Evolutionary conservation across 2,329 filamentous ascomycete genomes (phyloP).

Genomic region (Sphaerulina vaccinii): DNA sequence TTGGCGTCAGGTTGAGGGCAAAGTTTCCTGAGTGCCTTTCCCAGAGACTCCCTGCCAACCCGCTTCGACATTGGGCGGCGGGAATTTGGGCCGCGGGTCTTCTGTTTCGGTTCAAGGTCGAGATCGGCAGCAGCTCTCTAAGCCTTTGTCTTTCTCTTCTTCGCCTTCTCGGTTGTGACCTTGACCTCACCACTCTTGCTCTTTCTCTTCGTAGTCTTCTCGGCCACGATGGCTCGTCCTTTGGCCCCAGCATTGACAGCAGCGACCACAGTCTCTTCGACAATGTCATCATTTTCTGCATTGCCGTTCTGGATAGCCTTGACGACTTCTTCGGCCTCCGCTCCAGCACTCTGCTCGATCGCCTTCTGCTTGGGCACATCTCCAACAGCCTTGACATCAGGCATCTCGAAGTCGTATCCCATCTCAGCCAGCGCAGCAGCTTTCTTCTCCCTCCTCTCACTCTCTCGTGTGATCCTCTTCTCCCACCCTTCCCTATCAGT

Average conservation of each 20-base stretch:
- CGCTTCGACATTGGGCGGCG: too few species aligned
- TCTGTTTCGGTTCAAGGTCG: too few species aligned
- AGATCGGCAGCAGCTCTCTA: too few species aligned
- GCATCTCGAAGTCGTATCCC: slow-evolving; percentile 79
- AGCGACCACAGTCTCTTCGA: slow-evolving; percentile 18
- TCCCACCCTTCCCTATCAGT: slow-evolving; percentile 75
- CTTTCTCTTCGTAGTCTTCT: slow-evolving; percentile 26
- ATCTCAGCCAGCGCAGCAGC: slow-evolving; percentile 73
- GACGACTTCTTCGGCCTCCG: slow-evolving; percentile 33
- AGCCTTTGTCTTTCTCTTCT: slow-evolving; percentile 25
- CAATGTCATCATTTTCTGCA: slow-evolving; percentile 9
- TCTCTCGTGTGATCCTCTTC: slow-evolving; percentile 70
- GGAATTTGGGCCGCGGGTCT: too few species aligned
- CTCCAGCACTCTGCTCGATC: slow-evolving; percentile 32
- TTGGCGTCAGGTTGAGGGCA: too few species aligned
- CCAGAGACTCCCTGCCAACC: too few species aligned
- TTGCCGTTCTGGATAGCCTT: slow-evolving; percentile 17
- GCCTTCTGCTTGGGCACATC: slow-evolving; percentile 48
- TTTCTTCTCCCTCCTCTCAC: slow-evolving; percentile 66
- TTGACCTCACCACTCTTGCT: slow-evolving; percentile 16
- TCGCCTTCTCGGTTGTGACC: slow-evolving; percentile 15
- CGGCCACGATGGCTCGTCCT: slow-evolving; percentile 11
- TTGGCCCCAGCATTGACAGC: slow-evolving; percentile 10
- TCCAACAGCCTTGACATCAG: slow-evolving; percentile 65
- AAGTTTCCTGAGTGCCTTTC: too few species aligned